A percentile compares a stretch with the other conserved stretches of the same genome.
Evolutionary conservation across 257 asterid genomes (phyloP).

Genomic region (Perilla frutescens): DNA sequence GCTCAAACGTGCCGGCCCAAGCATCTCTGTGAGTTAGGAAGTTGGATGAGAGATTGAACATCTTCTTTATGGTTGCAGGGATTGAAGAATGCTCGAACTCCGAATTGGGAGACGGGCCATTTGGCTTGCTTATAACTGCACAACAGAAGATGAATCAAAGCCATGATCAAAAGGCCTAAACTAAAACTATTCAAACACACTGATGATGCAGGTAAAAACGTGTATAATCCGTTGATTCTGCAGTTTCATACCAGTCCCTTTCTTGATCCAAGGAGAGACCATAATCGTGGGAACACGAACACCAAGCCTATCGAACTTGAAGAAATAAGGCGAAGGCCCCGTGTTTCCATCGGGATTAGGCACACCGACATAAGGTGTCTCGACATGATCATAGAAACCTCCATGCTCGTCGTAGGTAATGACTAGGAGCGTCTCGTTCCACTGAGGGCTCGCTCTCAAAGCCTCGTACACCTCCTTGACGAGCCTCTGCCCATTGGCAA

Average conservation of each 20-base stretch:
- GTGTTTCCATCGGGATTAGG: conserved; percentile 88
- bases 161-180: neutral
- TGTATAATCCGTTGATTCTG: too few relatives aligned
- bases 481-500: conserved; percentile 73
- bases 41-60: conserved; percentile 72
- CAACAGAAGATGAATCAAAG: neutral
- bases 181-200: too few relatives aligned
- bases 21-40: conserved; percentile 86
- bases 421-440: conserved; percentile 73
- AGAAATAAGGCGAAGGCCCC: conserved; percentile 80
- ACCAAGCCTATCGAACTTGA: conserved; percentile 86
- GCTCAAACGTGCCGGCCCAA: conserved; percentile 92
- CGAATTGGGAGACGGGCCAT: conserved; percentile 63
- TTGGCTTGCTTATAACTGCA: conserved; percentile 70
- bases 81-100: conserved; percentile 84
- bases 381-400: conserved; percentile 86
- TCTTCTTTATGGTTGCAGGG: conserved; percentile 81
- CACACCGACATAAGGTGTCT: conserved; percentile 60
- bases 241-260: conserved; percentile 64
- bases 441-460: conserved; percentile 68
- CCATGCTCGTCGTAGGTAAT: conserved; percentile 87
- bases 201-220: too few relatives aligned
- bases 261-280: conserved; percentile 95
- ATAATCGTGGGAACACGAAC: conserved; percentile 90
- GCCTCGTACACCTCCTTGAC: conserved; percentile 87